Evolutionary conservation across 192 early-diverging fungal species (phyloP).

Genomic region (Linnemannia zychae): DNA sequence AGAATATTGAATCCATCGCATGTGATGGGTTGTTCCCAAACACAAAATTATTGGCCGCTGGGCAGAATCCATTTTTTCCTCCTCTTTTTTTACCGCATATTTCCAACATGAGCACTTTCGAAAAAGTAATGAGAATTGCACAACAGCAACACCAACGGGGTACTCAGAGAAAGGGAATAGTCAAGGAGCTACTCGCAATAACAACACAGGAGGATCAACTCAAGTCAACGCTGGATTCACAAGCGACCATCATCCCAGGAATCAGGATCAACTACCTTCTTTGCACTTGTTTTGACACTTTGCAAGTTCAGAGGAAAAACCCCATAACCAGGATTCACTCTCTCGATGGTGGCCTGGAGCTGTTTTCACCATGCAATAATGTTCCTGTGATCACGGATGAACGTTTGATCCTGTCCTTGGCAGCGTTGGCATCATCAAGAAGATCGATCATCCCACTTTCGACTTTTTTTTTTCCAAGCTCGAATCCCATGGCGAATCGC

Average conservation of each 20-base stretch:
- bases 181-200: background rate
- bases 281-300: background rate
- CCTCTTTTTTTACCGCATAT: conserved; percentile 55
- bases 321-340: background rate
- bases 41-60: conserved; percentile 32
- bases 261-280: background rate
- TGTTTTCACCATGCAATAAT: background rate
- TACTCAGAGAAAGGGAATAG: background rate
- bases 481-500: background rate
- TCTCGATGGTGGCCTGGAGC: background rate
- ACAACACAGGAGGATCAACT: background rate
- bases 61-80: conserved; percentile 38
- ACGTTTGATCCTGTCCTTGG: background rate
- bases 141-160: background rate
- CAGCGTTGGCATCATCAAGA: background rate
- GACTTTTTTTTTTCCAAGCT: background rate
- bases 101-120: conserved; percentile 60
- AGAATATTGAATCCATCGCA: conserved; percentile 1
- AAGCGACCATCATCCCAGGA: background rate
- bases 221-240: background rate
- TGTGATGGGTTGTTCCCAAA: background rate
- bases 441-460: background rate
- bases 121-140: conserved; percentile 50
- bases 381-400: background rate
- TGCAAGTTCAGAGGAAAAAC: background rate